These are phyloP conservation scores for Cercis canadensis DNA, from an alignment of 306 rosid species.

Conservation along the genomic window DNA sequence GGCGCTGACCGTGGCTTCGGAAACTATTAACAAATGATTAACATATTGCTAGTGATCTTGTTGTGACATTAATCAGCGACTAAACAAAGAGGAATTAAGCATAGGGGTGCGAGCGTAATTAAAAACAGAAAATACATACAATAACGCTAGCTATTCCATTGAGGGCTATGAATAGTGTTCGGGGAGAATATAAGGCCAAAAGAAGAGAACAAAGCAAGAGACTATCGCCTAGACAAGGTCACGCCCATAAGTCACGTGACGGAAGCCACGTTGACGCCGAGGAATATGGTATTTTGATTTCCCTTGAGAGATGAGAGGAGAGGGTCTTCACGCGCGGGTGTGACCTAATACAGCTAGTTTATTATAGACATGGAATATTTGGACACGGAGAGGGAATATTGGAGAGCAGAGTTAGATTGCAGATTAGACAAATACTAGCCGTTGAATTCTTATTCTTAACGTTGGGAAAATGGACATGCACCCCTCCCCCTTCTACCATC, in stretches of 20 bases:
- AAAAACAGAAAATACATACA: slow-evolving; percentile 16
- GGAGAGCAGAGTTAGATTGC: slow-evolving; percentile 51
- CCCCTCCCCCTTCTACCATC: slow-evolving; percentile 12
- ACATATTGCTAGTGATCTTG: slow-evolving; percentile 46
- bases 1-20: slow-evolving; percentile 97
- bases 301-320: neutral
- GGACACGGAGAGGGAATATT: slow-evolving; percentile 98
- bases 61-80: slow-evolving; percentile 50
- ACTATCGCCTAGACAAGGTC: slow-evolving; percentile 55
- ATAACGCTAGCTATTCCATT: slow-evolving; percentile 21
- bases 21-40: slow-evolving; percentile 63
- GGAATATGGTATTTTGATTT: slow-evolving; percentile 50
- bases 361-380: slow-evolving; percentile 62
- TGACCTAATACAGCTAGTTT: slow-evolving; percentile 14
- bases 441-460: slow-evolving; percentile 47
- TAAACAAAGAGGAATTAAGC: slow-evolving; percentile 36
- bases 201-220: slow-evolving; percentile 49
- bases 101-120: slow-evolving; percentile 48
- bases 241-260: slow-evolving; percentile 84
- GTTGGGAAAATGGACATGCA: slow-evolving; percentile 32
- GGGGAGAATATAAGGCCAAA: slow-evolving; percentile 30
- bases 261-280: slow-evolving; percentile 72
- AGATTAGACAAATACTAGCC: slow-evolving; percentile 63
- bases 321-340: slow-evolving; percentile 47
- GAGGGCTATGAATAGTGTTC: neutral